These are phyloP conservation scores for Nakazawaea wyomingensis DNA, from an alignment of 805 yeast species.

Conservation along the genomic window DNA sequence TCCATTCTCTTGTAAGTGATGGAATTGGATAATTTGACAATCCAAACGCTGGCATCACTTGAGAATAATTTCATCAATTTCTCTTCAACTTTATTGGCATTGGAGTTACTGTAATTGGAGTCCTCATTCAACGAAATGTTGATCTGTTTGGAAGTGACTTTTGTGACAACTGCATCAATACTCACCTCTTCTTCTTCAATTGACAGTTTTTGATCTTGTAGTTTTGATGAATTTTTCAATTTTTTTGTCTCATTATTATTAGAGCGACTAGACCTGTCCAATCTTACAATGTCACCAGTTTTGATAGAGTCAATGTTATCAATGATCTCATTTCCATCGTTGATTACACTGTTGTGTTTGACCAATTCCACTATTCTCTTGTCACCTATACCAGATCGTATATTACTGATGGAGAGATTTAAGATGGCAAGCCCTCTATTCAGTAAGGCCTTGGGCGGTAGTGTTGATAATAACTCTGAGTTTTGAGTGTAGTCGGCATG, in stretches of 20 bases:
- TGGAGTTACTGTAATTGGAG: conserved; percentile 16
- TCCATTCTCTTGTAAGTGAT: conserved; percentile 76
- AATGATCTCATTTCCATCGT: conserved; percentile 27
- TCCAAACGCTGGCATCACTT: conserved; percentile 51
- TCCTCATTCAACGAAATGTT: conserved; percentile 57
- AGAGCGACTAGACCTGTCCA: conserved; percentile 44
- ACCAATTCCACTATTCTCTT: conserved; percentile 58
- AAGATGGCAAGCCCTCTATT: conserved; percentile 69
- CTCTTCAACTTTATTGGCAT: conserved; percentile 37
- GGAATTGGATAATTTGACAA: conserved; percentile 63
- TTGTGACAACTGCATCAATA: conserved; percentile 64
- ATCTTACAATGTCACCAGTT: conserved; percentile 71
- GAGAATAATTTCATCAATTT: conserved; percentile 39
- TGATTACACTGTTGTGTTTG: conserved; percentile 43
- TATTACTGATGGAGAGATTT: conserved; percentile 54
- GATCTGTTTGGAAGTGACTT: conserved; percentile 42
- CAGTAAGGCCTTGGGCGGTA: conserved; percentile 63
- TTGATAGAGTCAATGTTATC: conserved; percentile 47
- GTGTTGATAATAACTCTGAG: conserved; percentile 34
- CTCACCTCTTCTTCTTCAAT: conserved; percentile 20
- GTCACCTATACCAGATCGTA: conserved; percentile 79
- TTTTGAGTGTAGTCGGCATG: conserved; percentile 48
- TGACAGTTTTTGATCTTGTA: conserved; percentile 19
- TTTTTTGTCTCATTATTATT: conserved; percentile 19
- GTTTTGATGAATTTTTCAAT: conserved; percentile 26